Percentiles rank a stretch among this genome's conserved stretches.
These are phyloP conservation scores for Funneliformis caledonium DNA, from an alignment of 371 early-diverging fungal species.

Conservation along the genomic window DNA sequence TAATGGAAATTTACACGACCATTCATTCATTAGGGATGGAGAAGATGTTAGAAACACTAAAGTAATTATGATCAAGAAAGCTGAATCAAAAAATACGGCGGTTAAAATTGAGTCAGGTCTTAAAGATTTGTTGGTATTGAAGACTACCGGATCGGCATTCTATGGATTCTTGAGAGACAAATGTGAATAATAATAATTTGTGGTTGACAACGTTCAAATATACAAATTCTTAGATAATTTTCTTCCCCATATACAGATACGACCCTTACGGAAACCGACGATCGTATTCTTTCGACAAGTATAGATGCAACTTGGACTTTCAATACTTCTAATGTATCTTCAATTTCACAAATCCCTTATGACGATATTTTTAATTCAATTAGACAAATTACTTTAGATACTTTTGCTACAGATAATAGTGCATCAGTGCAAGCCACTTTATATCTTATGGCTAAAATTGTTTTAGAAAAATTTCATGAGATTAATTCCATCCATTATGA, in stretches of 20 bases:
- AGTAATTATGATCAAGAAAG: slow-evolving; percentile 59
- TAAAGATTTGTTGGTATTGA: slow-evolving; percentile 67
- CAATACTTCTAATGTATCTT: slow-evolving; percentile 44
- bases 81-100: not conserved
- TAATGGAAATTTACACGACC: slow-evolving; percentile 72
- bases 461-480: slow-evolving; percentile 63
- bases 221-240: not conserved
- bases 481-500: slow-evolving; percentile 73
- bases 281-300: slow-evolving; percentile 82
- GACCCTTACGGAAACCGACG: slow-evolving; percentile 75
- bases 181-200: slow-evolving; percentile 39
- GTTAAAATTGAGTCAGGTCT: slow-evolving; percentile 65
- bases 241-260: slow-evolving; percentile 49
- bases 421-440: slow-evolving; percentile 78
- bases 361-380: slow-evolving; percentile 63
- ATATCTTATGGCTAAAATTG: slow-evolving; percentile 71
- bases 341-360: slow-evolving; percentile 52
- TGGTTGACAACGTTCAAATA: too few species aligned
- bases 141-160: slow-evolving; percentile 86
- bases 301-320: slow-evolving; percentile 77
- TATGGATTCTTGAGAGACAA: slow-evolving; percentile 76
- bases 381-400: slow-evolving; percentile 64
- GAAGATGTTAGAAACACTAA: slow-evolving; percentile 72
- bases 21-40: slow-evolving; percentile 81
- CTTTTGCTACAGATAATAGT: slow-evolving; percentile 74